Percentiles rank a stretch among this genome's conserved stretches.
phyloP scores from a whole-genome alignment of 2,329 filamentous ascomycete genomes.

The Monilinia fructicola region DNA sequence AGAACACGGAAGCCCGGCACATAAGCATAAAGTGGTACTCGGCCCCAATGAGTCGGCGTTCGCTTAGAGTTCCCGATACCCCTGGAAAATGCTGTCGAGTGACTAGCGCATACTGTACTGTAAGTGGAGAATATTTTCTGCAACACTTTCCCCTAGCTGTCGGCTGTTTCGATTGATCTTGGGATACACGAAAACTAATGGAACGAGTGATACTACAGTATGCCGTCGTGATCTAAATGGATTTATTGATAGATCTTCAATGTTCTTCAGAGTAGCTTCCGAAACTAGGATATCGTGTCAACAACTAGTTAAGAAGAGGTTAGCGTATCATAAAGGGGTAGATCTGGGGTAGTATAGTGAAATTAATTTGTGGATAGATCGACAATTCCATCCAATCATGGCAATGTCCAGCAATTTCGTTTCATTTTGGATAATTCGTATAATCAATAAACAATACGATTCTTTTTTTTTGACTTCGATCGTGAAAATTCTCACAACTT shows the following conservation, averaged over 20 bases:
- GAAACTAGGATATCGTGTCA: background rate
- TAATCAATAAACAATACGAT: background rate
- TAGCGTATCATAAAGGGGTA: background rate
- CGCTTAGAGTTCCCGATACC: constrained; percentile 4
- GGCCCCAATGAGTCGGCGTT: background rate
- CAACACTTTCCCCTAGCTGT: background rate
- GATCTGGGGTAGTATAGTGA: background rate
- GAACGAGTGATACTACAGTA: background rate
- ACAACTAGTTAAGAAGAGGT: background rate
- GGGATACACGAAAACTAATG: background rate
- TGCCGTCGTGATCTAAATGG: background rate
- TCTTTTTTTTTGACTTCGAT: background rate
- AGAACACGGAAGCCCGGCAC: background rate
- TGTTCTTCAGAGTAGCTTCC: background rate
- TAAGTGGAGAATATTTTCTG: background rate
- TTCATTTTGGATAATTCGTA: background rate
- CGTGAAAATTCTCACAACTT: background rate
- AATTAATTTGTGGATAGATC: background rate
- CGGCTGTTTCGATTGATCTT: no score
- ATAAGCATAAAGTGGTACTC: background rate
- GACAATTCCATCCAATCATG: background rate
- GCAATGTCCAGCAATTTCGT: background rate
- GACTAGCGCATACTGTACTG: background rate
- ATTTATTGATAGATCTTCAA: background rate
- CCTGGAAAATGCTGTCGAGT: background rate